These are phyloP conservation scores for Moesziomyces parantarcticus DNA, from an alignment of 1,284 basidiomycete species.

Conservation along the genomic window DNA sequence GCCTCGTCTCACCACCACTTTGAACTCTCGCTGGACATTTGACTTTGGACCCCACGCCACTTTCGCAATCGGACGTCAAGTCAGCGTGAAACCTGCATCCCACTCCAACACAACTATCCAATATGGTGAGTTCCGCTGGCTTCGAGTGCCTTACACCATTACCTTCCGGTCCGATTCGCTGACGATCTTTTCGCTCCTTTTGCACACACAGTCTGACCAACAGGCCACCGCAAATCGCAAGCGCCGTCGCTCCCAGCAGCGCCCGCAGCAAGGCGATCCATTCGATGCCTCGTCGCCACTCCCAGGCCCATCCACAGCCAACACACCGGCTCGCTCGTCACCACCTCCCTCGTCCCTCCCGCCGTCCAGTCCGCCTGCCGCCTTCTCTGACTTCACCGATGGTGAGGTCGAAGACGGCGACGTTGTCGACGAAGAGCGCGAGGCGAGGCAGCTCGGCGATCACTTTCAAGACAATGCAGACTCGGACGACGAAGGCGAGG, in stretches of 20 bases:
- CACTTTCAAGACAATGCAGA: slow-evolving; percentile 76
- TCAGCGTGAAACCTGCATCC: too few relatives aligned
- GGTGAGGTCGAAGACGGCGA: slow-evolving; percentile 47
- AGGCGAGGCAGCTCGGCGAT: slow-evolving; percentile 66
- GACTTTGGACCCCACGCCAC: too few relatives aligned
- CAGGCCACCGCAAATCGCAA: slow-evolving; percentile 46
- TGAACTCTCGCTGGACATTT: too few relatives aligned
- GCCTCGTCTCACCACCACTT: neutral
- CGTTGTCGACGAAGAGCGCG: slow-evolving; percentile 62
- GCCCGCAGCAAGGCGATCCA: slow-evolving; percentile 39
- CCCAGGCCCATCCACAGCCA: slow-evolving; percentile 43
- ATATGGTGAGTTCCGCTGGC: slow-evolving; percentile 11
- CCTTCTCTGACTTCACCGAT: slow-evolving; percentile 63
- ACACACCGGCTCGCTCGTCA: slow-evolving; percentile 50
- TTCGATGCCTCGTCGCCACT: slow-evolving; percentile 47
- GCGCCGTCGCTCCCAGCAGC: slow-evolving; percentile 51
- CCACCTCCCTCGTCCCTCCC: slow-evolving; percentile 63
- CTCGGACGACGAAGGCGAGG: slow-evolving; percentile 79
- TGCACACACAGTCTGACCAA: slow-evolving; percentile 19
- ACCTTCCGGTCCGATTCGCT: neutral
- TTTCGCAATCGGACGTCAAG: too few relatives aligned
- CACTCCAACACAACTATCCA: neutral
- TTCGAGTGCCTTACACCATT: neutral
- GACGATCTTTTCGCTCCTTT: neutral
- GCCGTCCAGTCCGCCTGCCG: slow-evolving; percentile 61